phyloP scores from a whole-genome alignment of 2,329 filamentous ascomycete species.

The Neonectria magnoliae region DNA sequence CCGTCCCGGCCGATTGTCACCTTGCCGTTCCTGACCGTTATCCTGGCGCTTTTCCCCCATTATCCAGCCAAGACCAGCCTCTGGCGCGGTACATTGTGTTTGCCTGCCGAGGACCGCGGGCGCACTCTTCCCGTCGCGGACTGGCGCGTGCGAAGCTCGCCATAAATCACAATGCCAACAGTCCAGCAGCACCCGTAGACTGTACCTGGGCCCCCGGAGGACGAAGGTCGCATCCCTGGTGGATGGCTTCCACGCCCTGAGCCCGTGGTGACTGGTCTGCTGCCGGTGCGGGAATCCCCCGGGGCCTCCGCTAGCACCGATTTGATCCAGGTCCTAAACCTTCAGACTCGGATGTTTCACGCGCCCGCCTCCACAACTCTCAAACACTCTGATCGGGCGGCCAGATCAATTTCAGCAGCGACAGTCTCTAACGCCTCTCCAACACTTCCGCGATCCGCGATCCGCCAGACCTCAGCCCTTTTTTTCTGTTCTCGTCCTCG shows the following conservation, averaged over 20 bases:
- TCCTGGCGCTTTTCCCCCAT: conserved; percentile 20
- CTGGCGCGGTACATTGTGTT: conserved; percentile 29
- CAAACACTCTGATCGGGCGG: conserved; percentile 29
- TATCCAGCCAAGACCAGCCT: conserved; percentile 18
- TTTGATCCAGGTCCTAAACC: conserved; percentile 30
- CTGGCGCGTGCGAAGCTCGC: conserved; percentile 13
- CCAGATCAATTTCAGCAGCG: conserved; percentile 12
- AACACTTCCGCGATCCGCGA: neutral
- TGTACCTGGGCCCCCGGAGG: conserved; percentile 14
- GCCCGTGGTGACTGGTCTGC: conserved; percentile 10
- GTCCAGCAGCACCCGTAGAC: neutral
- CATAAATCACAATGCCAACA: neutral
- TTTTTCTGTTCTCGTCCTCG: neutral
- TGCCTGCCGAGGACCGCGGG: conserved; percentile 23
- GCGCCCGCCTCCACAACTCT: conserved; percentile 39
- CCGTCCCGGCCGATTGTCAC: conserved; percentile 40
- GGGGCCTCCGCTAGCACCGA: conserved; percentile 28
- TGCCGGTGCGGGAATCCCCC: conserved; percentile 30
- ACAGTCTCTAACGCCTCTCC: conserved; percentile 3
- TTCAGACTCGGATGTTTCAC: conserved; percentile 39
- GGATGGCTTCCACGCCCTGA: conserved; percentile 8
- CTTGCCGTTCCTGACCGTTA: conserved; percentile 41
- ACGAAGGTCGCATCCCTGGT: conserved; percentile 23
- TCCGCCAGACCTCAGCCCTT: conserved; percentile 5
- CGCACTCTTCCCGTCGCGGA: conserved; percentile 7